phyloP scores from a whole-genome alignment of 768 basidiomycete genomes.

The Psilocybe tampanensis region DNA sequence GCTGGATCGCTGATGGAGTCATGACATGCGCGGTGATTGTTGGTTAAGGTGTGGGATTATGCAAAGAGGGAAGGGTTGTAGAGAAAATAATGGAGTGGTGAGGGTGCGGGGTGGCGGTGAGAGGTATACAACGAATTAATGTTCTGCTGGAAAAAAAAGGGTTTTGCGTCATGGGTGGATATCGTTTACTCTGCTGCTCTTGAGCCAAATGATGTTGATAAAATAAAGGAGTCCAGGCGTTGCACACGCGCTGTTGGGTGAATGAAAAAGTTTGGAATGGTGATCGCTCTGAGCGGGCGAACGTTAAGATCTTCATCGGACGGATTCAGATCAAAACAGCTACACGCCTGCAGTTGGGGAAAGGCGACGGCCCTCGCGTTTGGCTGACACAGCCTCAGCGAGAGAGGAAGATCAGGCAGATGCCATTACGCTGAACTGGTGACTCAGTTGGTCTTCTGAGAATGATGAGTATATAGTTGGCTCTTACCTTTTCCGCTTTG shows the following conservation, averaged over 20 bases:
- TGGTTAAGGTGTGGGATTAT: slow-evolving; percentile 14
- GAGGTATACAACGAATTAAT: slow-evolving; percentile 8
- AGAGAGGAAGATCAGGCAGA: slow-evolving; percentile 22
- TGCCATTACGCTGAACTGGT: slow-evolving; percentile 32
- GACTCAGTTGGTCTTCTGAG: slow-evolving; percentile 14
- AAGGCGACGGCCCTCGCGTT: slow-evolving; percentile 4
- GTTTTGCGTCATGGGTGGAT: slow-evolving; percentile 7
- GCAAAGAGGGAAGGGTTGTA: slow-evolving; percentile 8
- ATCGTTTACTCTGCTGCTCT: slow-evolving; percentile 4
- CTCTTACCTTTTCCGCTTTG: slow-evolving; percentile 91
- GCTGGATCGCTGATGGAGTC: slow-evolving; percentile 20
- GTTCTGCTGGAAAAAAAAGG: background rate
- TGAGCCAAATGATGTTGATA: slow-evolving; percentile 1
- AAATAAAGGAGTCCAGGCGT: background rate
- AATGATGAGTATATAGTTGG: background rate
- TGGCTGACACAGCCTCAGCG: background rate
- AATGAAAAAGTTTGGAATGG: background rate
- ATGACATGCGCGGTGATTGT: slow-evolving; percentile 10
- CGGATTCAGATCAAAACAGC: slow-evolving; percentile 14
- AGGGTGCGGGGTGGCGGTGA: background rate
- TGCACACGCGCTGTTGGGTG: background rate
- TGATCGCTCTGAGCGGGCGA: background rate
- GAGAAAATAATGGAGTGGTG: background rate
- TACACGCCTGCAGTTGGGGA: slow-evolving; percentile 14
- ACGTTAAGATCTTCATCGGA: background rate